Evolutionary conservation across 2,329 filamentous ascomycete species (phyloP).

Genomic region (Berkeleyomyces rouxiae): DNA sequence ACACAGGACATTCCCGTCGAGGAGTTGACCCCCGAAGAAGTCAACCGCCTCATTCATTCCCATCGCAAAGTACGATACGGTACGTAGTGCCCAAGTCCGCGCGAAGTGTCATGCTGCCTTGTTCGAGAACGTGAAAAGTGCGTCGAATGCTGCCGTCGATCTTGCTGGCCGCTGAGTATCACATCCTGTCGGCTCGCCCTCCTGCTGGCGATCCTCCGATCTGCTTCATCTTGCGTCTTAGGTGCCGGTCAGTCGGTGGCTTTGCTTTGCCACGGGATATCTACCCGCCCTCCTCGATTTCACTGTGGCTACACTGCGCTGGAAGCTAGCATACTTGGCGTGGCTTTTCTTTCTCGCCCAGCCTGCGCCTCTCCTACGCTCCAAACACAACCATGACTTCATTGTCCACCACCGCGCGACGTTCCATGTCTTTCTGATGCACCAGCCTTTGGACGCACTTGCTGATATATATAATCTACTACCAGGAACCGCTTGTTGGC

Average conservation of each 20-base stretch:
- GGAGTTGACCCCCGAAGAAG: slow-evolving; percentile 47
- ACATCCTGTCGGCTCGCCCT: neutral
- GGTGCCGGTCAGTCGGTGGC: neutral
- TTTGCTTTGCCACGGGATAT: neutral
- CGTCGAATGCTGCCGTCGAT: neutral
- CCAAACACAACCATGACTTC: neutral
- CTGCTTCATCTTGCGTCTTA: neutral
- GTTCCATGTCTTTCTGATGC: neutral
- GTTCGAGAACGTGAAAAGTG: neutral
- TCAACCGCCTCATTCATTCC: slow-evolving; percentile 51
- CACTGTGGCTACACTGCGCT: neutral
- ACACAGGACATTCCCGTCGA: slow-evolving; percentile 30
- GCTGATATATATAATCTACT: neutral
- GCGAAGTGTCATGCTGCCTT: neutral
- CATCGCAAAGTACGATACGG: slow-evolving; percentile 53
- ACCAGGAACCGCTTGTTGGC: slow-evolving; percentile 47
- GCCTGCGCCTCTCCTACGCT: neutral
- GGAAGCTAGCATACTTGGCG: neutral
- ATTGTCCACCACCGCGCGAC: neutral
- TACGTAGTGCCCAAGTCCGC: slow-evolving; percentile 23
- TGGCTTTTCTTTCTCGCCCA: neutral
- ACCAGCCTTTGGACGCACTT: neutral
- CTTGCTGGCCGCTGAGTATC: neutral
- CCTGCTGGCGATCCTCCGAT: neutral
- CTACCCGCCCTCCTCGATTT: neutral